Conservation (phyloP, 352 stramenopile species). For the Phytophthora tentaculata region DNA sequence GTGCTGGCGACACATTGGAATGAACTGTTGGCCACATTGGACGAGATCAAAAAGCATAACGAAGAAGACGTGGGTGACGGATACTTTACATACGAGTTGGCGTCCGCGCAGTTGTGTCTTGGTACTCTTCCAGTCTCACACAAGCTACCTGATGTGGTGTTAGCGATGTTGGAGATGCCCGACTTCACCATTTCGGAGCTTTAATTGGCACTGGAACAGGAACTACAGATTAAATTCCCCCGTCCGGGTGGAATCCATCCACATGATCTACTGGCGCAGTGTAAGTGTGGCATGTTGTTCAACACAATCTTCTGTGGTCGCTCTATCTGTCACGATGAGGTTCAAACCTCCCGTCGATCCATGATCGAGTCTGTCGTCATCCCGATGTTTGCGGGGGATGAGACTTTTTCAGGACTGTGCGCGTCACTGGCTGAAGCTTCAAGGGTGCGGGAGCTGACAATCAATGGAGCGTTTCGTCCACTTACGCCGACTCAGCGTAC, state of each 20-base stretch:
- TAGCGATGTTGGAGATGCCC: slow-evolving; percentile 22
- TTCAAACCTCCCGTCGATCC: slow-evolving; percentile 6
- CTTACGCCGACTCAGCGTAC: slow-evolving; percentile 24
- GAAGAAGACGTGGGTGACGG: slow-evolving; percentile 20
- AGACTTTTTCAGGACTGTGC: slow-evolving; percentile 30
- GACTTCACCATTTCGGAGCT: slow-evolving; percentile 33
- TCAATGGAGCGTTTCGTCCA: slow-evolving; percentile 29
- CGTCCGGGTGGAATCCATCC: slow-evolving; percentile 14
- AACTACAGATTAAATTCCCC: slow-evolving; percentile 8
- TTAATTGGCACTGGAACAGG: slow-evolving; percentile 37
- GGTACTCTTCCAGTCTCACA: slow-evolving; percentile 31
- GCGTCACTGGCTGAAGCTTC: slow-evolving; percentile 26
- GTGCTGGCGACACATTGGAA: slow-evolving; percentile 30
- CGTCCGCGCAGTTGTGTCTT: slow-evolving; percentile 41
- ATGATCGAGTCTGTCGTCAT: slow-evolving; percentile 38
- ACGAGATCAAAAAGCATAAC: slow-evolving; percentile 33
- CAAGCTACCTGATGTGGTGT: slow-evolving; percentile 21
- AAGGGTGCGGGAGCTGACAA: slow-evolving; percentile 20
- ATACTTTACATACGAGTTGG: slow-evolving; percentile 43
- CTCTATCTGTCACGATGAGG: too few relatives aligned
- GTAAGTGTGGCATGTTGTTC: slow-evolving; percentile 30
- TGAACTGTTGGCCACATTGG: slow-evolving; percentile 28
- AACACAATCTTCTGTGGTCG: slow-evolving; percentile 35
- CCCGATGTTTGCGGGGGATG: slow-evolving; percentile 35
- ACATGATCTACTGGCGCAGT: slow-evolving; percentile 15